Conservation (phyloP, 2,329 filamentous ascomycete genomes). For the Monilinia fructigena region DNA sequence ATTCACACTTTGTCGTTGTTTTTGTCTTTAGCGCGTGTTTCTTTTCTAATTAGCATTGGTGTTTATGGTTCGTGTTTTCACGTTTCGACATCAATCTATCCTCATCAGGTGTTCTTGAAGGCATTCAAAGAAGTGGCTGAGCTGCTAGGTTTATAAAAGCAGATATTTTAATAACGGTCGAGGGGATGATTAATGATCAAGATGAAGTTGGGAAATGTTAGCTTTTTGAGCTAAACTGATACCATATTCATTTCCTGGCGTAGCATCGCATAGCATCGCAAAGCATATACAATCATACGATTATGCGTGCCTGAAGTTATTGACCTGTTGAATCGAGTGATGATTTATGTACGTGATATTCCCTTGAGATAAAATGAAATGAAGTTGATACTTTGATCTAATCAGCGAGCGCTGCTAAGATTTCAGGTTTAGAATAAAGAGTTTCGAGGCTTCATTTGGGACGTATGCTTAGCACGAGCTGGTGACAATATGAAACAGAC, state of each 20-base stretch:
- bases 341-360: no score
- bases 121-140: not conserved
- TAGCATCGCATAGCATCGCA: conserved; percentile 9
- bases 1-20: conserved; percentile 25
- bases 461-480: no score
- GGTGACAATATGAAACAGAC: no score
- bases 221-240: not conserved
- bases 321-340: no score
- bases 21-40: conserved; percentile 21
- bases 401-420: no score
- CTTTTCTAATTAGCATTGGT: conserved; percentile 40
- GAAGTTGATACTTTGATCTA: not conserved
- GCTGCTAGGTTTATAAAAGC: conserved; percentile 16
- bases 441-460: no score
- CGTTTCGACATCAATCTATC: conserved; percentile 28
- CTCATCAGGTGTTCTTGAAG: not conserved
- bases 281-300: conserved; percentile 15
- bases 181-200: conserved; percentile 18
- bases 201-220: not conserved
- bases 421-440: no score
- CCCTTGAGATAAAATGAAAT: no score
- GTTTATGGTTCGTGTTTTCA: conserved; percentile 36
- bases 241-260: conserved; percentile 6
- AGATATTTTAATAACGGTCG: conserved; percentile 21
- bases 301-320: not conserved